phyloP scores from a whole-genome alignment of 768 basidiomycete species.

The Pleurotus tuber-regium region DNA sequence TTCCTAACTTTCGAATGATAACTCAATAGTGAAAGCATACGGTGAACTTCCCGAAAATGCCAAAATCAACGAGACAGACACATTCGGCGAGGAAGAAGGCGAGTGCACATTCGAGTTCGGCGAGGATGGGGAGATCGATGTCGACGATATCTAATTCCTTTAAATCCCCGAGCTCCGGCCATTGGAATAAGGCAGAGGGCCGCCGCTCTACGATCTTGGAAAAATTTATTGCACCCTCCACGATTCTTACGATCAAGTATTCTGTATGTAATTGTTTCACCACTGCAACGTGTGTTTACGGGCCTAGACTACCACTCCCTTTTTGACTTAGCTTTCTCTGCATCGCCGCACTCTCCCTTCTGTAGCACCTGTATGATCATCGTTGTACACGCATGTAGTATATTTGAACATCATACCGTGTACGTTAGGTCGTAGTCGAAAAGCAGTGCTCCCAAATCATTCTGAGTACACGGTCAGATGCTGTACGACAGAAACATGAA shows the following conservation, averaged over 20 bases:
- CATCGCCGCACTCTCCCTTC: background rate
- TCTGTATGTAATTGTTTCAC: too few relatives aligned
- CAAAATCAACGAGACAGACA: conserved; percentile 96
- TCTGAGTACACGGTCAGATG: too few relatives aligned
- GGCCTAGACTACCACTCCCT: background rate
- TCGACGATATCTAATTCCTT: conserved; percentile 77
- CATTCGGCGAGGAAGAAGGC: conserved; percentile 86
- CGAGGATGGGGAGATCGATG: conserved; percentile 85
- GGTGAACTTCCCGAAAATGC: conserved; percentile 96
- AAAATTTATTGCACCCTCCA: background rate
- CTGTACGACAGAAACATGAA: too few relatives aligned
- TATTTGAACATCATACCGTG: conserved; percentile 5
- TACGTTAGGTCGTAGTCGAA: background rate
- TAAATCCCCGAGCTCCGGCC: background rate
- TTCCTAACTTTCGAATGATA: conserved; percentile 11
- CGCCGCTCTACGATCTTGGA: background rate
- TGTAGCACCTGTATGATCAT: conserved; percentile 7
- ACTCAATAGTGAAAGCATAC: conserved; percentile 81
- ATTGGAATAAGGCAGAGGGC: too few relatives aligned
- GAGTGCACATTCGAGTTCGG: conserved; percentile 91
- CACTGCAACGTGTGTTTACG: too few relatives aligned
- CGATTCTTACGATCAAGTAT: background rate
- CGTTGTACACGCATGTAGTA: conserved; percentile 4
- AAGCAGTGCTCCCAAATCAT: background rate
- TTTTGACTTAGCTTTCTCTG: background rate